Percentiles rank a stretch among this genome's conserved stretches.
These are phyloP conservation scores for Penicillium lagena DNA, from an alignment of 495 filamentous ascomycete genomes.

Conservation along the genomic window DNA sequence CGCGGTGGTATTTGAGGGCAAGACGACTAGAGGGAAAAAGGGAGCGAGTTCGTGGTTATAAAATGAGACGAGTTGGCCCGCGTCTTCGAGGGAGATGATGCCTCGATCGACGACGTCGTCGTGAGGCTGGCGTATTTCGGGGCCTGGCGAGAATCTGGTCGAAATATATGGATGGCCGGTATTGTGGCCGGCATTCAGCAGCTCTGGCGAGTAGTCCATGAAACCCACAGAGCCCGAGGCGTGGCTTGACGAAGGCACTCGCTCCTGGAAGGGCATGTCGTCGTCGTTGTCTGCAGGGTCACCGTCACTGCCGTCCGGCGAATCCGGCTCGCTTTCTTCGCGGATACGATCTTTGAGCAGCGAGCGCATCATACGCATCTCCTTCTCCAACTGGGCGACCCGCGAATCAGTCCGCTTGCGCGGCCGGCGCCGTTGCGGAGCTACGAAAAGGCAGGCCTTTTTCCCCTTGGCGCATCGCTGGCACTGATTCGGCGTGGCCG, in stretches of 20 bases:
- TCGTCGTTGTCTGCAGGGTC: conserved; percentile 1
- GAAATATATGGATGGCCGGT: background rate
- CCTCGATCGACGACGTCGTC: conserved; percentile 42
- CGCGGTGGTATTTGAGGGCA: conserved; percentile 31
- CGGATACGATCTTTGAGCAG: conserved; percentile 32
- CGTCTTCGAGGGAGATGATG: conserved; percentile 37
- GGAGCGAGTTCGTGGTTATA: conserved; percentile 36
- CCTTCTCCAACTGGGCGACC: conserved; percentile 83
- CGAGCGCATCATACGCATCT: conserved; percentile 62
- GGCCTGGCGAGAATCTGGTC: conserved; percentile 9
- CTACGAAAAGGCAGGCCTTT: conserved; percentile 69
- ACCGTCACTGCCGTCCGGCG: conserved; percentile 19
- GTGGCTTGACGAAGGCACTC: conserved; percentile 8
- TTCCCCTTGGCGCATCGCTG: conserved; percentile 75
- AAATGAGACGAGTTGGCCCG: conserved; percentile 34
- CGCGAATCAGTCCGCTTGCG: conserved; percentile 77
- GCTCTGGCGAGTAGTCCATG: conserved; percentile 24
- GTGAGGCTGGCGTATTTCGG: conserved; percentile 1
- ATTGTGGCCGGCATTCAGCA: background rate
- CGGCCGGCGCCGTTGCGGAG: conserved; percentile 71
- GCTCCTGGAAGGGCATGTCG: conserved; percentile 12
- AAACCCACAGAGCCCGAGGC: conserved; percentile 14
- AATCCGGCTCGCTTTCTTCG: conserved; percentile 28
- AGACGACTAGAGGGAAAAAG: conserved; percentile 36
- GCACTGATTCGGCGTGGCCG: conserved; percentile 54